These are phyloP conservation scores for Carex arenaria DNA, from an alignment of 202 grass and related monocot genomes.

Conservation along the genomic window DNA sequence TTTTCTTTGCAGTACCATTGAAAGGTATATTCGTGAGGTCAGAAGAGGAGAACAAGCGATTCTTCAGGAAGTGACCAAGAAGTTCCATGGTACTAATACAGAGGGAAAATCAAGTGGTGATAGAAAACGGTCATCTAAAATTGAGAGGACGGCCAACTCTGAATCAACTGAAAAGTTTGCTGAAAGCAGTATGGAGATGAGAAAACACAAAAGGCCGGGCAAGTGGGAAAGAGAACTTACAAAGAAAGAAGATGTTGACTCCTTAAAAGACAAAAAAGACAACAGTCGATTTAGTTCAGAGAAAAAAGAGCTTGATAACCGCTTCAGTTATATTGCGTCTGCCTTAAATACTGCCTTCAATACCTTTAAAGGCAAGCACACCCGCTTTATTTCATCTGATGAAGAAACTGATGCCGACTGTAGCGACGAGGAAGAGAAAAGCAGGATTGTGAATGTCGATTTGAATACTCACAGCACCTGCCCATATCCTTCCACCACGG, in stretches of 20 bases:
- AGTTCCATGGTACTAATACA: slow-evolving; percentile 31
- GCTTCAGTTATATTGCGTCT: slow-evolving; percentile 41
- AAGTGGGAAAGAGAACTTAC: slow-evolving; percentile 7
- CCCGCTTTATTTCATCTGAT: slow-evolving; percentile 68
- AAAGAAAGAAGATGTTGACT: slow-evolving; percentile 8
- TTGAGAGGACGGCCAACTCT: not conserved
- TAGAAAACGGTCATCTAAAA: not conserved
- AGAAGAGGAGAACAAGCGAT: slow-evolving; percentile 42
- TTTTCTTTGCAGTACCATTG: slow-evolving; percentile 57
- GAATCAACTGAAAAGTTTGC: not conserved
- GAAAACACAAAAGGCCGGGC: not conserved
- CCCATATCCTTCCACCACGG: slow-evolving; percentile 81
- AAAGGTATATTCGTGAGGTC: slow-evolving; percentile 59
- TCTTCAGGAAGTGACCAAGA: slow-evolving; percentile 33
- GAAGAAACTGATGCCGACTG: slow-evolving; percentile 38
- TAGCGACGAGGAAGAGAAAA: slow-evolving; percentile 29
- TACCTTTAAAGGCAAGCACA: slow-evolving; percentile 57
- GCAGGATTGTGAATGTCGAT: slow-evolving; percentile 36
- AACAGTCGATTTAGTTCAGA: slow-evolving; percentile 24
- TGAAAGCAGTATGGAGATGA: not conserved
- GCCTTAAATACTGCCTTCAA: slow-evolving; percentile 15
- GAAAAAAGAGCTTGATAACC: slow-evolving; percentile 57
- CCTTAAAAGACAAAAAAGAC: slow-evolving; percentile 39
- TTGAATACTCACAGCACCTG: slow-evolving; percentile 53
- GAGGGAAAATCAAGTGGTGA: slow-evolving; percentile 19